Percentiles rank a stretch among this genome's conserved stretches.
These are phyloP conservation scores for Cladosporium phlei DNA, from an alignment of 2,329 filamentous ascomycete genomes.

Conservation along the genomic window DNA sequence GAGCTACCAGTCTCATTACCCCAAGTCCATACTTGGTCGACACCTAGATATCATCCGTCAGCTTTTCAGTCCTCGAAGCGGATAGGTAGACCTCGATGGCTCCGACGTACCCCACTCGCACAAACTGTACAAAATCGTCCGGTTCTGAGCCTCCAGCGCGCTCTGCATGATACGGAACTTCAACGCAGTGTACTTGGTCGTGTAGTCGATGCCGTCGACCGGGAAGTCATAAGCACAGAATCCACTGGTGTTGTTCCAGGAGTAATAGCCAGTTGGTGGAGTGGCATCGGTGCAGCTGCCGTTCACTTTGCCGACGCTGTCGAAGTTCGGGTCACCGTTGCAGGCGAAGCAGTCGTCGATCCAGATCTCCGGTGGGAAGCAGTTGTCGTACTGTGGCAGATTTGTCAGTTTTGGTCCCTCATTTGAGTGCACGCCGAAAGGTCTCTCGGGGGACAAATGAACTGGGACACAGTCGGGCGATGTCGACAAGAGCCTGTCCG, in stretches of 20 bases:
- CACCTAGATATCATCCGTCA: conserved; percentile 11
- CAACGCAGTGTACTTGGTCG: conserved; percentile 17
- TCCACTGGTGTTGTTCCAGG: conserved; percentile 14
- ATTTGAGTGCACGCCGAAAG: no score
- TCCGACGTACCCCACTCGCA: conserved; percentile 34
- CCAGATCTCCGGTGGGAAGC: conserved; percentile 10
- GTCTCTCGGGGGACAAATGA: no score
- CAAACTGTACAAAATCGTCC: conserved; percentile 33
- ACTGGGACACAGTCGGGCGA: neutral
- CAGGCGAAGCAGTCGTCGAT: conserved; percentile 16
- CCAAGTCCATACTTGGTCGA: conserved; percentile 32
- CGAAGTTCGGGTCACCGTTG: conserved; percentile 14
- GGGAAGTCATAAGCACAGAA: conserved; percentile 16
- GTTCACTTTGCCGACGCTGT: conserved; percentile 12
- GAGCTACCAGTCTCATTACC: conserved; percentile 33
- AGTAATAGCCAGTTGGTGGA: conserved; percentile 16
- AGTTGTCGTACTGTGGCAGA: conserved; percentile 18
- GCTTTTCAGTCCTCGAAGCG: no score
- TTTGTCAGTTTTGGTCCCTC: neutral
- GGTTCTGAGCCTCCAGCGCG: conserved; percentile 26
- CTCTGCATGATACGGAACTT: conserved; percentile 20
- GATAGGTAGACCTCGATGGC: no score
- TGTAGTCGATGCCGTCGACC: conserved; percentile 19
- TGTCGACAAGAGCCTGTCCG: no score
- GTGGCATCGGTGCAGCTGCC: conserved; percentile 14